Conservation (phyloP, 345 rosid species). For the Aethionema arabicum region DNA sequence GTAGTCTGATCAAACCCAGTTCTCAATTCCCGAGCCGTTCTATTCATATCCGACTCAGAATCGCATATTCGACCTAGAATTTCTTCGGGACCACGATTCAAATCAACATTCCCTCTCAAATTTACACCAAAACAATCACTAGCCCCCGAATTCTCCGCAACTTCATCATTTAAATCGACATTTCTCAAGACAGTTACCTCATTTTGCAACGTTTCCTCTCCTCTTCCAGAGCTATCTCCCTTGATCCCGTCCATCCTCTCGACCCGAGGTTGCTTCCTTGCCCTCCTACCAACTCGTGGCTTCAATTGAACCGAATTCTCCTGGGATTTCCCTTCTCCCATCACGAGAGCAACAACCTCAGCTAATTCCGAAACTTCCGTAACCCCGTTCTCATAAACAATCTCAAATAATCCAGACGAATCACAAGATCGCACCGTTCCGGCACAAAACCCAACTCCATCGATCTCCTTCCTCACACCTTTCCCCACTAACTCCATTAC, state of each 20-base stretch:
- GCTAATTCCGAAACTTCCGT: conserved; percentile 55
- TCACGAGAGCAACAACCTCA: conserved; percentile 43
- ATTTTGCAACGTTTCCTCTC: conserved; percentile 30
- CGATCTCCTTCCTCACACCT: conserved; percentile 52
- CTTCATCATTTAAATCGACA: conserved; percentile 49
- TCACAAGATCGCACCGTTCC: conserved; percentile 64
- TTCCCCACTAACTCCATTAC: conserved; percentile 69
- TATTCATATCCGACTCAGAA: conserved; percentile 38
- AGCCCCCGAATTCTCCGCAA: conserved; percentile 34
- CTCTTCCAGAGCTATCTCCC: conserved; percentile 26
- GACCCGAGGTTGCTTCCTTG: conserved; percentile 52
- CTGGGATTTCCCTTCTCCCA: conserved; percentile 27
- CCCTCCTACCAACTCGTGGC: conserved; percentile 44
- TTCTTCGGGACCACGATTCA: conserved; percentile 39
- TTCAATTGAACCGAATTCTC: conserved; percentile 33
- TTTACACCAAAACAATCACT: conserved; percentile 35
- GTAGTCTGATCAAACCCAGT: conserved; percentile 61
- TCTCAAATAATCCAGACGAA: conserved; percentile 52
- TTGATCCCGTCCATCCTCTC: conserved; percentile 32
- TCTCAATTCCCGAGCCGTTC: conserved; percentile 29
- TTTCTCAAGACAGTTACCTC: conserved; percentile 35
- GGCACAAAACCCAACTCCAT: conserved; percentile 45
- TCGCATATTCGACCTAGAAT: conserved; percentile 34
- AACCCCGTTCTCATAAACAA: conserved; percentile 63
- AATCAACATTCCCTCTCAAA: conserved; percentile 40